Conservation (phyloP, 2,329 filamentous ascomycete species). For the Verticillium zaregamsianum region DNA sequence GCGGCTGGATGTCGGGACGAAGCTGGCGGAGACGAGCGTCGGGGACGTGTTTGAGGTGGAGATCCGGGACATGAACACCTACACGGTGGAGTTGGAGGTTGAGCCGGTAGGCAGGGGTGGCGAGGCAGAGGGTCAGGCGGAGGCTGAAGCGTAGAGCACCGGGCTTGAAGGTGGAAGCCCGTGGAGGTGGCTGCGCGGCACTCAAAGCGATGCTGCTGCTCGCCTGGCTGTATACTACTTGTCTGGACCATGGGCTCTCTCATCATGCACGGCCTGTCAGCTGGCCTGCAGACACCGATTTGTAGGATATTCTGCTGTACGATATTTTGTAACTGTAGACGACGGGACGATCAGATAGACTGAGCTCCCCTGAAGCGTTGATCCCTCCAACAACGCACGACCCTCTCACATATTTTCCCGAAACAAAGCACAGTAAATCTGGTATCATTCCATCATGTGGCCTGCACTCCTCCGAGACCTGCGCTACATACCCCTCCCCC, state of each 20-base stretch:
- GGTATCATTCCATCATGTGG: not conserved
- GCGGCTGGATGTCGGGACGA: conserved; percentile 30
- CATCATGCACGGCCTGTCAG: not conserved
- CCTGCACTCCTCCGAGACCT: not conserved
- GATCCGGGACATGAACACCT: conserved; percentile 48
- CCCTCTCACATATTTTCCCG: not conserved
- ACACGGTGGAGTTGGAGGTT: conserved; percentile 7
- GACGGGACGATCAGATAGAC: not conserved
- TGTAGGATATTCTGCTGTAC: not conserved
- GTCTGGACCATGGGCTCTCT: not conserved
- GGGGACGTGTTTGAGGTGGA: conserved; percentile 55
- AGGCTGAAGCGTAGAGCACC: not conserved
- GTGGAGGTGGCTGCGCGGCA: too few relatives aligned
- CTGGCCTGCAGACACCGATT: not conserved
- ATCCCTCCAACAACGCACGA: not conserved
- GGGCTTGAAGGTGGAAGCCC: not conserved
- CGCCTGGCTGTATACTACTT: not conserved
- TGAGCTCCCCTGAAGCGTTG: not conserved
- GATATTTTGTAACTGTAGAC: not conserved
- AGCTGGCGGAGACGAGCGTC: conserved; percentile 37
- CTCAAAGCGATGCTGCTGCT: not conserved
- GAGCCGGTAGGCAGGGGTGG: not conserved
- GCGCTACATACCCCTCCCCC: not conserved
- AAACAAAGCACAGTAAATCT: not conserved
- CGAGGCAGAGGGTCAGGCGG: not conserved